Conservation (phyloP, 2,329 filamentous ascomycete species). For the Penicillium sp. region DNA sequence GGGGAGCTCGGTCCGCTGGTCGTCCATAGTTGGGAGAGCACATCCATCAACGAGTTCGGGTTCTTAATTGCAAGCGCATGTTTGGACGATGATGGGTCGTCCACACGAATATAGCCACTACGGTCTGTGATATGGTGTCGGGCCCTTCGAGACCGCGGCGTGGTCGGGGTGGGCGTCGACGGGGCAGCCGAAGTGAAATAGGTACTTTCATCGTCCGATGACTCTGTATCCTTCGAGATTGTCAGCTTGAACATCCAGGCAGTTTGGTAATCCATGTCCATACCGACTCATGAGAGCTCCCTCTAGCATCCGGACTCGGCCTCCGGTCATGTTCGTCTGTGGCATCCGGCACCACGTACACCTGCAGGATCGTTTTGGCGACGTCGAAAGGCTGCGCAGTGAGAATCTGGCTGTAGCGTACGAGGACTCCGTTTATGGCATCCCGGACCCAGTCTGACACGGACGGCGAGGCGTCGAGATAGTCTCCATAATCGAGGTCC, state of each 20-base stretch:
- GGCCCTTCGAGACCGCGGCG: conserved; percentile 37
- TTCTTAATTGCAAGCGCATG: conserved; percentile 68
- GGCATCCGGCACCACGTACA: conserved; percentile 51
- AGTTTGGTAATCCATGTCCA: conserved; percentile 2
- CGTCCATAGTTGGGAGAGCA: conserved; percentile 80
- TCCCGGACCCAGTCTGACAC: conserved; percentile 69
- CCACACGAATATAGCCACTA: conserved; percentile 42
- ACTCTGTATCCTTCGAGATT: conserved; percentile 36
- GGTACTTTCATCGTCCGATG: conserved; percentile 68
- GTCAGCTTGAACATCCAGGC: conserved; percentile 4
- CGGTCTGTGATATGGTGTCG: conserved; percentile 44
- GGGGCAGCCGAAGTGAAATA: conserved; percentile 71
- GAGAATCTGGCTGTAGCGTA: conserved; percentile 85
- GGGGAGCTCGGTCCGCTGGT: conserved; percentile 87
- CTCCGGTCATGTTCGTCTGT: conserved; percentile 31
- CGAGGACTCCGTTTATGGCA: conserved; percentile 76
- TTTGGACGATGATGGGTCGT: conserved; percentile 37
- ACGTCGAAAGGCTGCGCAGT: conserved; percentile 96
- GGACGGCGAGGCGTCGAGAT: conserved; percentile 72
- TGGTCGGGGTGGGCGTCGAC: conserved; percentile 39
- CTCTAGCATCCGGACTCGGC: conserved; percentile 23
- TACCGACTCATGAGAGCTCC: conserved; percentile 34
- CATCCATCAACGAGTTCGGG: conserved; percentile 77
- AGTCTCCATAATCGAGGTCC: conserved; percentile 88
- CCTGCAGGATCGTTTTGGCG: conserved; percentile 86